Conservation (phyloP, 495 filamentous ascomycete genomes). For the Platismatia glauca region DNA sequence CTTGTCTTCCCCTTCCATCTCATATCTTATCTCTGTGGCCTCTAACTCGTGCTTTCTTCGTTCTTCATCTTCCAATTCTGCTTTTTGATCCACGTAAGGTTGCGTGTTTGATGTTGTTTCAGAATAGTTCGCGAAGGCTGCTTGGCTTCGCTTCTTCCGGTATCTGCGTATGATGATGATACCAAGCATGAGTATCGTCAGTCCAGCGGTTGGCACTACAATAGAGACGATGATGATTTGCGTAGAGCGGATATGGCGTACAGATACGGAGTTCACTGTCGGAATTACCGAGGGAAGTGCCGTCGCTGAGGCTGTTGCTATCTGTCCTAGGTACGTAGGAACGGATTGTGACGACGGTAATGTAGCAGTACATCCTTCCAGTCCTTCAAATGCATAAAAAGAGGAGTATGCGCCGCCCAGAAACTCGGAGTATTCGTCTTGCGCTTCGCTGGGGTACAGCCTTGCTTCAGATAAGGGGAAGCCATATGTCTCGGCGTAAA, state of each 20-base stretch:
- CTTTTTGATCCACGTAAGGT: slow-evolving; percentile 5
- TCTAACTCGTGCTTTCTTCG: slow-evolving; percentile 1
- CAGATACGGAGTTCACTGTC: not conserved
- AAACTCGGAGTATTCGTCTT: not conserved
- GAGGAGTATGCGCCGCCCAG: not conserved
- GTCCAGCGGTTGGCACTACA: not conserved
- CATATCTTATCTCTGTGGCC: not conserved
- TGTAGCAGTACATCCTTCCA: not conserved
- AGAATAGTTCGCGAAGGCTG: not conserved
- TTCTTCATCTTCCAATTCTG: slow-evolving; percentile 4
- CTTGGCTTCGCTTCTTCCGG: not conserved
- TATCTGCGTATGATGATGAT: not conserved
- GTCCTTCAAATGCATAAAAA: not conserved
- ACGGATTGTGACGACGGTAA: not conserved
- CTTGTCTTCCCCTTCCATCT: not conserved
- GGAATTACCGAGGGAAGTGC: not conserved
- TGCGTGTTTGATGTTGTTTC: not conserved
- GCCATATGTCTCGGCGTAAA: too few relatives aligned
- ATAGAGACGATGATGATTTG: not conserved
- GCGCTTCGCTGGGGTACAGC: too few relatives aligned
- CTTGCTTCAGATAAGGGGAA: too few relatives aligned
- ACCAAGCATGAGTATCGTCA: not conserved
- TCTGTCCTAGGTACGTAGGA: not conserved
- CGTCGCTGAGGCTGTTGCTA: not conserved
- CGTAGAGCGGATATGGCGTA: not conserved